Evolutionary conservation across 1,139 yeast genomes (phyloP).

Genomic region (Yamadazyma triangularis): DNA sequence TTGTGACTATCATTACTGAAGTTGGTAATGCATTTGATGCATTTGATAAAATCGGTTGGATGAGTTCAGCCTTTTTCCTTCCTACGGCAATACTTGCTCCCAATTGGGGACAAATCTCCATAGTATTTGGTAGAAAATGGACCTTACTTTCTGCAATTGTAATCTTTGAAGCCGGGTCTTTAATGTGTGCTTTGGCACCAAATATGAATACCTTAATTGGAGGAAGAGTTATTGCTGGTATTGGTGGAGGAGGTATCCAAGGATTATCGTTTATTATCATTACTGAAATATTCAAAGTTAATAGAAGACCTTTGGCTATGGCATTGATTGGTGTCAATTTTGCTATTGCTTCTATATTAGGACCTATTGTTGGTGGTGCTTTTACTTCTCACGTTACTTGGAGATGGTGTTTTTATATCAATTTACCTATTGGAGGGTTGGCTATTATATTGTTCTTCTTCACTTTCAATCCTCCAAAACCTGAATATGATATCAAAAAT

Average conservation of each 20-base stretch:
- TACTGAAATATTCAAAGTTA: conserved; percentile 26
- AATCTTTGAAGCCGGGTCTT: conserved; percentile 35
- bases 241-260: conserved; percentile 32
- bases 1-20: conserved; percentile 30
- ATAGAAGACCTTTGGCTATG: conserved; percentile 24
- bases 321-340: conserved; percentile 39
- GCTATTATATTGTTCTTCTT: conserved; percentile 22
- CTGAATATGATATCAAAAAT: conserved; percentile 18
- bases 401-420: conserved; percentile 77
- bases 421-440: conserved; percentile 35
- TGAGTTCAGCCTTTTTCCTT: conserved; percentile 55
- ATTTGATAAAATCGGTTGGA: conserved; percentile 57
- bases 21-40: conserved; percentile 38
- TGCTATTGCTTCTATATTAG: conserved; percentile 47
- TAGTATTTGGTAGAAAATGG: conserved; percentile 43
- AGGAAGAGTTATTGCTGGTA: conserved; percentile 33
- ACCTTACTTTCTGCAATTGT: conserved; percentile 30
- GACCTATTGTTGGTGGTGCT: conserved; percentile 55
- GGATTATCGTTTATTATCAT: conserved; percentile 22
- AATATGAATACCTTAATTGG: conserved; percentile 34
- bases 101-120: conserved; percentile 39
- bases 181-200: conserved; percentile 34
- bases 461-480: conserved; percentile 31
- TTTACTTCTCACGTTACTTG: conserved; percentile 45
- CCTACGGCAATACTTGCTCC: conserved; percentile 32